Evolutionary conservation across 1,284 basidiomycete species (phyloP).

Genomic region (Melampsora americana): DNA sequence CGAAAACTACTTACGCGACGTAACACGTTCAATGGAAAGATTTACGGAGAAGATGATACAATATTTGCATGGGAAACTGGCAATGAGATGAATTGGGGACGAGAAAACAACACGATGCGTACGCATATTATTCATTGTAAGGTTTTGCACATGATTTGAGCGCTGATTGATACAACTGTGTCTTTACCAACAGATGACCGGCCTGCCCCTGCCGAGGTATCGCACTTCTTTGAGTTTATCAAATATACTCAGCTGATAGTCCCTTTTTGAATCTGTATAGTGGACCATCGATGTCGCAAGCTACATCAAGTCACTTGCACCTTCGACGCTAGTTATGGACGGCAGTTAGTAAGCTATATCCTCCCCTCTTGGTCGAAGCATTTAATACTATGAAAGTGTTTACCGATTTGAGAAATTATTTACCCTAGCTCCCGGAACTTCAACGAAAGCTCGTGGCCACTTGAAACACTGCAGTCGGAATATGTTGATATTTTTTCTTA

Average conservation of each 20-base stretch:
- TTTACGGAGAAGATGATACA: conserved; percentile 14
- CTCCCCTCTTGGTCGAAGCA: neutral
- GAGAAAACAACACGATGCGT: conserved; percentile 1
- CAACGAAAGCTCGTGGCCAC: neutral
- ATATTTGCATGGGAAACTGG: neutral
- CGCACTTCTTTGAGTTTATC: neutral
- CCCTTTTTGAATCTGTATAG: neutral
- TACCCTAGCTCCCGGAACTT: neutral
- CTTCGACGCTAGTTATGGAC: conserved; percentile 1
- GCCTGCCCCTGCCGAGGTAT: conserved; percentile 9
- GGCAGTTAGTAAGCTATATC: neutral
- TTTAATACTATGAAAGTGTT: neutral
- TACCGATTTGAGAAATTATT: neutral
- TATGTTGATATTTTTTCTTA: neutral
- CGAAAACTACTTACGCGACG: neutral
- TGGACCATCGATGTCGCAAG: conserved; percentile 7
- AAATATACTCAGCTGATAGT: neutral
- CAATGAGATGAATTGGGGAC: conserved; percentile 15
- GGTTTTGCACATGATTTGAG: neutral
- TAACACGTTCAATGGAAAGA: conserved; percentile 7
- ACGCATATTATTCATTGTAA: neutral
- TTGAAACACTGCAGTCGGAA: neutral
- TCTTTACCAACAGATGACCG: neutral
- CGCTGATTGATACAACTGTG: neutral
- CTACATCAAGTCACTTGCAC: conserved; percentile 7